Percentiles rank a stretch among this genome's conserved stretches.
phyloP scores from a whole-genome alignment of 257 asterid genomes.

The Solanum paucissectum region DNA sequence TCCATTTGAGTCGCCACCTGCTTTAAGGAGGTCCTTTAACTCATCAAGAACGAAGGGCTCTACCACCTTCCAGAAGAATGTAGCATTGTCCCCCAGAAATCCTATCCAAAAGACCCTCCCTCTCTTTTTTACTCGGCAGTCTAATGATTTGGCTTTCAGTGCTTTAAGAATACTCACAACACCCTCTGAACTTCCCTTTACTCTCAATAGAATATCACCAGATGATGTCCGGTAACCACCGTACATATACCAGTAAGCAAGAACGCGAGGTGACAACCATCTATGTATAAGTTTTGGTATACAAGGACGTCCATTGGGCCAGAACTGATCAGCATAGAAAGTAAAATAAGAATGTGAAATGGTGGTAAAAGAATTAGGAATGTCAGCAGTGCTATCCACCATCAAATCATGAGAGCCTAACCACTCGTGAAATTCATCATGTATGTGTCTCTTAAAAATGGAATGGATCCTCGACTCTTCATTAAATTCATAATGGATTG shows the following conservation, averaged over 20 bases:
- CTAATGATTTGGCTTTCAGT: slow-evolving; percentile 41
- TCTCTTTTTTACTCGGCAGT: slow-evolving; percentile 46
- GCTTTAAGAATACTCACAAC: slow-evolving; percentile 35
- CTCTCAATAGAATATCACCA: slow-evolving; percentile 73
- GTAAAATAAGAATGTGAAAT: slow-evolving; percentile 49
- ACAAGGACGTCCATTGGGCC: slow-evolving; percentile 41
- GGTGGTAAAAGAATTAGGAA: slow-evolving; percentile 43
- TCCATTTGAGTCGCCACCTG: slow-evolving; percentile 18
- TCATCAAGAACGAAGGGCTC: slow-evolving; percentile 65
- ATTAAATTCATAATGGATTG: slow-evolving; percentile 41
- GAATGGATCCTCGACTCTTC: slow-evolving; percentile 44
- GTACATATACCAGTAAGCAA: slow-evolving; percentile 96
- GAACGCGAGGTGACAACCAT: slow-evolving; percentile 84
- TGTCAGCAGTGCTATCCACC: slow-evolving; percentile 17
- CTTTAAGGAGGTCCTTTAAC: slow-evolving; percentile 38
- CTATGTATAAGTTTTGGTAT: slow-evolving; percentile 78
- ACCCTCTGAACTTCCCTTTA: slow-evolving; percentile 54
- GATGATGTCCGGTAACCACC: slow-evolving; percentile 68
- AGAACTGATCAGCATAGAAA: slow-evolving; percentile 74
- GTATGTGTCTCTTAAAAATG: slow-evolving; percentile 40
- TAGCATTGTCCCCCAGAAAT: slow-evolving; percentile 56
- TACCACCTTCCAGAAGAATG: slow-evolving; percentile 48
- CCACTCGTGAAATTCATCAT: slow-evolving; percentile 74
- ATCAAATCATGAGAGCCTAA: slow-evolving; percentile 18
- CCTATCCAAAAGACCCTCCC: slow-evolving; percentile 73